Evolutionary conservation across 352 stramenopile species (phyloP).

Genomic region (Phytophthora citricola): DNA sequence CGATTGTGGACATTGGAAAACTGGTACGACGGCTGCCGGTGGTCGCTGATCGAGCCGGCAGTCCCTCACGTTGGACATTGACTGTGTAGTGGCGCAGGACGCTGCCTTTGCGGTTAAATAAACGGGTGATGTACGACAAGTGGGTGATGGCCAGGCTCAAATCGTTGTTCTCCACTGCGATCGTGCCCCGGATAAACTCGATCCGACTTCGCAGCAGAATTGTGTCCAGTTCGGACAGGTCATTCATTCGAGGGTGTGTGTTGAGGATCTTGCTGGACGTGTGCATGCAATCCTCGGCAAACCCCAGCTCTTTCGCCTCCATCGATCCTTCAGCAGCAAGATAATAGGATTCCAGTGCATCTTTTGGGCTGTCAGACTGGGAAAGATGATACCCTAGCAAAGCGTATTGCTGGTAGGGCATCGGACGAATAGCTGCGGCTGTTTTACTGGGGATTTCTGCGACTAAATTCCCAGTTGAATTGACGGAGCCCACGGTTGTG

Average conservation of each 20-base stretch:
- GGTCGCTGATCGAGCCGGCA: conserved; percentile 30
- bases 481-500: conserved; percentile 3
- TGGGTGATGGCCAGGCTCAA: conserved; percentile 67
- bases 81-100: conserved; percentile 61
- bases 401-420: conserved; percentile 62
- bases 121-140: conserved; percentile 66
- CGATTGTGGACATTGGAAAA: conserved; percentile 27
- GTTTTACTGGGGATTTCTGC: conserved; percentile 1
- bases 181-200: conserved; percentile 75
- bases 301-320: conserved; percentile 62
- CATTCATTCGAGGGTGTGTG: conserved; percentile 42
- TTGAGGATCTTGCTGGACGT: conserved; percentile 76
- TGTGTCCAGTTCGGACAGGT: conserved; percentile 64
- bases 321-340: conserved; percentile 65
- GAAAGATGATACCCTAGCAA: conserved; percentile 75
- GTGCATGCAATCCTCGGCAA: conserved; percentile 78
- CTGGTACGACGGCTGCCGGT: conserved; percentile 31
- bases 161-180: conserved; percentile 77
- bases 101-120: conserved; percentile 72
- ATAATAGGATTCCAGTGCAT: conserved; percentile 67
- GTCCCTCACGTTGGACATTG: conserved; percentile 40
- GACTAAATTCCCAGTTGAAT: conserved; percentile 16
- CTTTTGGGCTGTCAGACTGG: conserved; percentile 57
- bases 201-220: conserved; percentile 72
- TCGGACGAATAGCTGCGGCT: conserved; percentile 11